Conservation (phyloP, 2,329 filamentous ascomycete genomes). For the Lasiodiplodia gonubiensis region DNA sequence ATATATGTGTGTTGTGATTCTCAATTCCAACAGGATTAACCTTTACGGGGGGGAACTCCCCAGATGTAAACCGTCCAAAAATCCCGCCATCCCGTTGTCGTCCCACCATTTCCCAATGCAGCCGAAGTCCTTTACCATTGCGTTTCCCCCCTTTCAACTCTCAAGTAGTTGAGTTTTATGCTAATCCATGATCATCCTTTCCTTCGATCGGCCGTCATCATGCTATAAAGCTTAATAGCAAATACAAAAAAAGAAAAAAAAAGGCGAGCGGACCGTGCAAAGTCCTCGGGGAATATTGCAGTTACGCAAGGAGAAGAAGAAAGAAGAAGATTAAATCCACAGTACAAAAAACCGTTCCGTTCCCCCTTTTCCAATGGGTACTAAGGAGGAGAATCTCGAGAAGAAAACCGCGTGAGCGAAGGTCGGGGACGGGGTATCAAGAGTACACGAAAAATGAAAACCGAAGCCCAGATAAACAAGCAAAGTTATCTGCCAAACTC, state of each 20-base stretch:
- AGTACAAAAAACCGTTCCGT: background rate
- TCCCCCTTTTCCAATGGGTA: background rate
- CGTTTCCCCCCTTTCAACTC: background rate
- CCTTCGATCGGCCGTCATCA: background rate
- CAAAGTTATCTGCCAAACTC: slow-evolving; percentile 57
- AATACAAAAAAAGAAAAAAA: background rate
- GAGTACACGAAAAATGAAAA: background rate
- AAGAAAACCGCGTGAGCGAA: background rate
- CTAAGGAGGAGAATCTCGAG: background rate
- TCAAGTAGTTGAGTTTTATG: background rate
- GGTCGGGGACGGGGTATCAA: background rate
- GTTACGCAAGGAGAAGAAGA: background rate
- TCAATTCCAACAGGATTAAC: background rate
- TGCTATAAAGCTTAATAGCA: background rate
- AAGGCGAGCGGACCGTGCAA: background rate
- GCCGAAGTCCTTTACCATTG: background rate
- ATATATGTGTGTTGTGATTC: background rate
- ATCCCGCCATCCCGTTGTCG: background rate
- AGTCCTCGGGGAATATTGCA: background rate
- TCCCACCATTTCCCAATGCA: background rate
- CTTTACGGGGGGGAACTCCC: background rate
- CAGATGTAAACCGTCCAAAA: background rate
- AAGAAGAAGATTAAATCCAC: background rate
- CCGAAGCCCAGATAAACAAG: background rate
- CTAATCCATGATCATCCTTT: background rate